phyloP scores from a whole-genome alignment of 805 yeast genomes.

The Metschnikowia orientalis region DNA sequence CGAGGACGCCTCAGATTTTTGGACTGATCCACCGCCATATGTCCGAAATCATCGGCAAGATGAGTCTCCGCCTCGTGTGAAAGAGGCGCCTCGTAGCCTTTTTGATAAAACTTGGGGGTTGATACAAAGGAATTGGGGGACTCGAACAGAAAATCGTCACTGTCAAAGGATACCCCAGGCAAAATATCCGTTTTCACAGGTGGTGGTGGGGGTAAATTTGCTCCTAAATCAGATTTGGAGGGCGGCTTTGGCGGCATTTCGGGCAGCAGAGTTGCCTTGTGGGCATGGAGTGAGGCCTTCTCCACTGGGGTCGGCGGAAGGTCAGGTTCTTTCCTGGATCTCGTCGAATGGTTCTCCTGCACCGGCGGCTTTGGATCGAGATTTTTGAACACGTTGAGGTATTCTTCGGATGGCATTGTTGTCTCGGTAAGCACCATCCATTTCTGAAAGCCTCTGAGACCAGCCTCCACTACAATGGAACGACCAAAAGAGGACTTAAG shows the following conservation, averaged over 20 bases:
- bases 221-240: too few relatives aligned
- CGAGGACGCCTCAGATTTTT: constrained; percentile 11
- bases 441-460: constrained; percentile 70
- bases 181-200: constrained; percentile 1
- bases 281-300: not conserved
- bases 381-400: constrained; percentile 24
- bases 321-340: not conserved
- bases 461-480: constrained; percentile 76
- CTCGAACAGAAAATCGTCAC: constrained; percentile 1
- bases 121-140: constrained; percentile 2
- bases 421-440: constrained; percentile 77
- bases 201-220: constrained; percentile 11
- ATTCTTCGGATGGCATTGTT: constrained; percentile 40
- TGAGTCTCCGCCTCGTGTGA: constrained; percentile 3
- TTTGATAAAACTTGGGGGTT: constrained; percentile 1
- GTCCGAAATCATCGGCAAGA: constrained; percentile 6
- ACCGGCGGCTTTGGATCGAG: constrained; percentile 17
- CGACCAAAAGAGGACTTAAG: constrained; percentile 74
- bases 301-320: not conserved
- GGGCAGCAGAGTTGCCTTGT: too few relatives aligned
- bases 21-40: constrained; percentile 4
- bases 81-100: constrained; percentile 2
- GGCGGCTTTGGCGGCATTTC: too few relatives aligned
- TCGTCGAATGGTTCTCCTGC: not conserved
- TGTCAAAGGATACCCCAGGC: constrained; percentile 1